Base-by-base conservation (phyloP, 1,139 yeast genomes). In the Groenewaldozyma auringiensis region DNA sequence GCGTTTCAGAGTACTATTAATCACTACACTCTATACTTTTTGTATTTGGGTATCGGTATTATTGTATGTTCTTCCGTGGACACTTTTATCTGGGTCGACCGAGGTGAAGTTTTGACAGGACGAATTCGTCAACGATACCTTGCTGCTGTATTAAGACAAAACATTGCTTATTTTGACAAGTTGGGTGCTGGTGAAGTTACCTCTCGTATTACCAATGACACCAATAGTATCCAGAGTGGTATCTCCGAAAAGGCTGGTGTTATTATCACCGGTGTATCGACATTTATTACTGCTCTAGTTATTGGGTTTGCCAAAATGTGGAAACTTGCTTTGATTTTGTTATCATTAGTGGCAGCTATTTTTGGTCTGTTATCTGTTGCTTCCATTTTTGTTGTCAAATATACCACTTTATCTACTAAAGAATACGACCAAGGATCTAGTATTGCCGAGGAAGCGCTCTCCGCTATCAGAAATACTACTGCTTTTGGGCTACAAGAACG, bases 111-210 rank as follows among this genome's bases (percentile, higher is more conserved):
- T 13, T 50, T 69, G 37, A 60, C 75, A 1, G 66, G 69, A 9
- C 57, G 72, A 21, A 68, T 69, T 53, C 64, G 75, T 42, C 61
- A 64, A 43, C 57, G 58, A 42, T 70, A 69, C 47, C 57, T 70
- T 27, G 50, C 54, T 46, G 66, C 73, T 2, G 57, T 70, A 13
- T 52, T 70, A 44, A 58, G 70, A 36, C 74, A 70, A 51, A 71
- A 70, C 44, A 61, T 71, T 43, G 75, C 68, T n/a, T 70, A 66
- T 50, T 71, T 70, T 50, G 74, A 70, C 53, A 59, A 62, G 40
- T 57, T 71, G 14, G 75, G 74, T 22, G 66, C 74, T 14, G 74
- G 74, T 21, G 71, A 68, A 48, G 66, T 69, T 35, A 65, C 72
- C 13, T 66, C 73, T 21, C 64, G 74, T 14, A 69, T 70, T 53